Evolutionary conservation across 805 yeast species (phyloP).

Genomic region (Yamadazyma insecticola): DNA sequence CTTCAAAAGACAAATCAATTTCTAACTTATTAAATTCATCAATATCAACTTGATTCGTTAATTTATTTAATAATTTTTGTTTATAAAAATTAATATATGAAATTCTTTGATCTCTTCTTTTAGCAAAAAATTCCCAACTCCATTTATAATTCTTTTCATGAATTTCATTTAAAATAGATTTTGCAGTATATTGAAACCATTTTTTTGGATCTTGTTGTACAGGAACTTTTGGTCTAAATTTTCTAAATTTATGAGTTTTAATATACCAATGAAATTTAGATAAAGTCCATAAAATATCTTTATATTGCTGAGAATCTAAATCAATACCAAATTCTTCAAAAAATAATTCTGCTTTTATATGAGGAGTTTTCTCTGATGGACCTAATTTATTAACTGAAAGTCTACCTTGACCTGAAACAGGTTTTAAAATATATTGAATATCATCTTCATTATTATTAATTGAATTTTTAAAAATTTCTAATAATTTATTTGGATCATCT

Average conservation of each 20-base stretch:
- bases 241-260: slow-evolving; percentile 71
- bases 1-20: slow-evolving; percentile 61
- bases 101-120: slow-evolving; percentile 67
- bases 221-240: slow-evolving; percentile 57
- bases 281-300: slow-evolving; percentile 74
- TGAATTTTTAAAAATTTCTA: slow-evolving; percentile 34
- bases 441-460: slow-evolving; percentile 3
- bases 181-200: slow-evolving; percentile 82
- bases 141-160: slow-evolving; percentile 76
- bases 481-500: slow-evolving; percentile 45
- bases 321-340: slow-evolving; percentile 89
- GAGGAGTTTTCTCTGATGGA: slow-evolving; percentile 63
- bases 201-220: slow-evolving; percentile 60
- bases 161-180: slow-evolving; percentile 71
- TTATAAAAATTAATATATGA: slow-evolving; percentile 68
- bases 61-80: slow-evolving; percentile 38
- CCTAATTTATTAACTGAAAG: slow-evolving; percentile 76
- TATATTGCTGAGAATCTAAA: slow-evolving; percentile 79
- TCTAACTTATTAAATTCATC: slow-evolving; percentile 51
- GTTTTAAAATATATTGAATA: slow-evolving; percentile 64
- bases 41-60: slow-evolving; percentile 24
- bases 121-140: slow-evolving; percentile 82
- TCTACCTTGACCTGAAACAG: slow-evolving; percentile 86
- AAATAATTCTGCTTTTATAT: slow-evolving; percentile 65
- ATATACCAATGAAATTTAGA: slow-evolving; percentile 76